Evolutionary conservation across 2,329 filamentous ascomycete genomes (phyloP).

Genomic region (Huntiella decipiens): DNA sequence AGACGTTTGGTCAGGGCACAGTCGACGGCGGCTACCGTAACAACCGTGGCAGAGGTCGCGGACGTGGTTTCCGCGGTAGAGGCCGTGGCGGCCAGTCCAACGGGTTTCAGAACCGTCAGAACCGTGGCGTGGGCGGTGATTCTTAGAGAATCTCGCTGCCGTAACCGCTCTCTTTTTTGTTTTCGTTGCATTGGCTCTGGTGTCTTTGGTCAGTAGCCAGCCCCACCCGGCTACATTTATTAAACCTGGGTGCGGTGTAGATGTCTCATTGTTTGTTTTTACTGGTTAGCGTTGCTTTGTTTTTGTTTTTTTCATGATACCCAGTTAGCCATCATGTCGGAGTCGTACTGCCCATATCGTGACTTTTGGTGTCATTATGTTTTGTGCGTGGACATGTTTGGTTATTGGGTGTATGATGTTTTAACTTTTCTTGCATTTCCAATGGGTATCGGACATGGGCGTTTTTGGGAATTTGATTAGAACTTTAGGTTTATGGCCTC

Average conservation of each 20-base stretch:
- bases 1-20: conserved; percentile 92
- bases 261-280: not conserved
- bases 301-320: not conserved
- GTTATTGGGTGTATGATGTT: no score
- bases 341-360: no score
- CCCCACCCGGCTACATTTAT: conserved; percentile 1
- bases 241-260: not conserved
- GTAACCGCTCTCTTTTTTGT: not conserved
- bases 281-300: conserved; percentile 2
- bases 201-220: not conserved
- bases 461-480: no score
- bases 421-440: no score
- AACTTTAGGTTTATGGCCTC: no score
- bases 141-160: not conserved
- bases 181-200: conserved; percentile 1
- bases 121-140: conserved; percentile 1
- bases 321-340: no score
- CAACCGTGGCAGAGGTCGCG: conserved; percentile 62
- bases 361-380: no score
- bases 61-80: conserved; percentile 32
- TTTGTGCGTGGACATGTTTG: no score
- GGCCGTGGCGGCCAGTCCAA: conserved; percentile 24
- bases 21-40: conserved; percentile 66
- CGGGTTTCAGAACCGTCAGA: conserved; percentile 10
- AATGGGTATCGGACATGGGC: no score